Evolutionary conservation across 2,329 filamentous ascomycete genomes (phyloP).

Genomic region (Epichloe glyceriae): DNA sequence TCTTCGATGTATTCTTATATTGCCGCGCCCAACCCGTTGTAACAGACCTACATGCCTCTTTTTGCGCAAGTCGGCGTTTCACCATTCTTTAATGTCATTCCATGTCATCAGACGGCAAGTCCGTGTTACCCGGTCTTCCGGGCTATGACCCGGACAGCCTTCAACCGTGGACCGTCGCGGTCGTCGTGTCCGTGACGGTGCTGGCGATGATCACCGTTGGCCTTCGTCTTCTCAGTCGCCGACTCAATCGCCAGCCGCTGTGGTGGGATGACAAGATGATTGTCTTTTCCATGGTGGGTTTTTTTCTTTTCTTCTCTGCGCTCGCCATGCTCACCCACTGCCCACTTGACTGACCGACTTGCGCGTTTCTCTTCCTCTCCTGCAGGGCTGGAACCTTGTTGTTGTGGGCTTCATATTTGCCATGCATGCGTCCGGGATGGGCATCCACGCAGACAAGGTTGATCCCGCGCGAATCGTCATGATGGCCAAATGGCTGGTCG

Average conservation of each 20-base stretch:
- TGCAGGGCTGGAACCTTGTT: conserved; percentile 26
- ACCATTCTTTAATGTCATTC: background rate
- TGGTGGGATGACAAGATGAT: conserved; percentile 39
- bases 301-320: conserved; percentile 5
- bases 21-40: background rate
- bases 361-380: background rate
- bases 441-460: conserved; percentile 30
- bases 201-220: conserved; percentile 24
- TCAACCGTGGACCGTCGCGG: conserved; percentile 28
- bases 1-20: background rate
- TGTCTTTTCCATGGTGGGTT: conserved; percentile 31
- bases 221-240: conserved; percentile 27
- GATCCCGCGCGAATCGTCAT: conserved; percentile 23
- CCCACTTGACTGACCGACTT: background rate
- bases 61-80: background rate
- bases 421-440: conserved; percentile 34
- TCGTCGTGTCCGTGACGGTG: conserved; percentile 26
- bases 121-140: conserved; percentile 10
- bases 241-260: conserved; percentile 25
- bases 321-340: background rate
- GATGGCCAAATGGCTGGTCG: conserved; percentile 33
- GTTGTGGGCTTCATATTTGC: conserved; percentile 34
- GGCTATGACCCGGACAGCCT: conserved; percentile 19
- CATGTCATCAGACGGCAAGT: conserved; percentile 4
- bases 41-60: background rate